These are phyloP conservation scores for Solanum stenotomum DNA, from an alignment of 257 asterid genomes.

Conservation along the genomic window DNA sequence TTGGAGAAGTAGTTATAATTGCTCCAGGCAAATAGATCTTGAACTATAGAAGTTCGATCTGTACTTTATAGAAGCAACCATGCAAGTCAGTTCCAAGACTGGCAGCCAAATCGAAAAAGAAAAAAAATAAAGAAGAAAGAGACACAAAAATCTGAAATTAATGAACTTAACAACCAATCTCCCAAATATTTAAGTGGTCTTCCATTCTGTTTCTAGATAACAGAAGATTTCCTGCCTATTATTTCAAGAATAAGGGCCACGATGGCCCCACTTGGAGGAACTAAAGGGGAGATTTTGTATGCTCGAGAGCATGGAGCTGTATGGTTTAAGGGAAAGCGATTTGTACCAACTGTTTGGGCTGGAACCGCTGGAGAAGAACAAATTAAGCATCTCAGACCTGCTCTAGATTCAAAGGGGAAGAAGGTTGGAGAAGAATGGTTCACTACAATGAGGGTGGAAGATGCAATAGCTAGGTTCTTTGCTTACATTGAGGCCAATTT, in stretches of 20 bases:
- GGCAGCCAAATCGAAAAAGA: neutral
- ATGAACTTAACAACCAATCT: neutral
- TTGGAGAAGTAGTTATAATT: neutral
- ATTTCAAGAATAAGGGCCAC: constrained; percentile 72
- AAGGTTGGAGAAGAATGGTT: constrained; percentile 98
- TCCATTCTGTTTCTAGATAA: constrained; percentile 32
- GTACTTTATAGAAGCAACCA: neutral
- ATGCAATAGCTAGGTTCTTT: constrained; percentile 62
- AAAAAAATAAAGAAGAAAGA: neutral
- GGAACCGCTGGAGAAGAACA: constrained; percentile 87
- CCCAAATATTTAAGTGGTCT: constrained; percentile 12
- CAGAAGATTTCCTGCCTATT: constrained; percentile 78
- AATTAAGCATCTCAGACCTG: constrained; percentile 69
- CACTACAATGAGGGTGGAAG: constrained; percentile 75
- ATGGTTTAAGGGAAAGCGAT: constrained; percentile 95
- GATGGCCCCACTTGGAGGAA: constrained; percentile 75
- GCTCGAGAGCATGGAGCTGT: constrained; percentile 87
- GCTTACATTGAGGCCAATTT: neutral
- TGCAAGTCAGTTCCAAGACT: neutral
- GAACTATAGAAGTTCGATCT: neutral
- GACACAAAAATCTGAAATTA: neutral
- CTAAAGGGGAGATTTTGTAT: constrained; percentile 84
- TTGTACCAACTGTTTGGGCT: constrained; percentile 61
- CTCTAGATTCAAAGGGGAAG: constrained; percentile 88
- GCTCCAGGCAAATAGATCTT: neutral